Evolutionary conservation across 495 filamentous ascomycete species (phyloP).

Genomic region (Xylaria palmicola): DNA sequence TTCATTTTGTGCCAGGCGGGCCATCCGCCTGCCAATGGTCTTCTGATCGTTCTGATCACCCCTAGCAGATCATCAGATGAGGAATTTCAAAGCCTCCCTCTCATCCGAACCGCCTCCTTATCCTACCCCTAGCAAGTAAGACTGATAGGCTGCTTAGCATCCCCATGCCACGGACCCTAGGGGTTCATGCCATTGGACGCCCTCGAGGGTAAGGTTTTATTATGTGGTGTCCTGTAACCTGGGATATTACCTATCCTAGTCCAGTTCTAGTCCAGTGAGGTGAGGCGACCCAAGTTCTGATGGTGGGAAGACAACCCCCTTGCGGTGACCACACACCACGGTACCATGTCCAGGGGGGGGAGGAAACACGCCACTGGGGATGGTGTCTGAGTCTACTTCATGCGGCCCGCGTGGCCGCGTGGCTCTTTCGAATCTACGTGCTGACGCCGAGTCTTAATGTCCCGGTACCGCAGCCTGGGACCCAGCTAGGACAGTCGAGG

Average conservation of each 20-base stretch:
- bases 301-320: no score
- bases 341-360: no score
- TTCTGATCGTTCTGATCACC: neutral
- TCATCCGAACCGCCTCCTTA: neutral
- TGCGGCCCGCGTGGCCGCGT: no score
- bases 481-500: no score
- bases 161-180: neutral
- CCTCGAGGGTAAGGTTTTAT: neutral
- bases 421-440: no score
- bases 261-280: neutral
- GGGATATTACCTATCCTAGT: neutral
- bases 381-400: no score
- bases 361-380: no score
- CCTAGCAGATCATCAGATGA: neutral
- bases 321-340: no score
- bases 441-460: no score
- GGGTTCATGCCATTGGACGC: neutral
- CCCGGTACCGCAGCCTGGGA: no score
- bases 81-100: neutral
- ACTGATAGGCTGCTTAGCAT: neutral
- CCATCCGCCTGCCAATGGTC: constrained; percentile 11
- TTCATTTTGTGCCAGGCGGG: neutral
- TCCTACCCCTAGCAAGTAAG: neutral
- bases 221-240: no score
- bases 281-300: no score